Evolutionary conservation across 148 eudicot species (phyloP), one percentile per base, ranked within the genome.

Genomic region (Rhododendron henanense): DNA sequence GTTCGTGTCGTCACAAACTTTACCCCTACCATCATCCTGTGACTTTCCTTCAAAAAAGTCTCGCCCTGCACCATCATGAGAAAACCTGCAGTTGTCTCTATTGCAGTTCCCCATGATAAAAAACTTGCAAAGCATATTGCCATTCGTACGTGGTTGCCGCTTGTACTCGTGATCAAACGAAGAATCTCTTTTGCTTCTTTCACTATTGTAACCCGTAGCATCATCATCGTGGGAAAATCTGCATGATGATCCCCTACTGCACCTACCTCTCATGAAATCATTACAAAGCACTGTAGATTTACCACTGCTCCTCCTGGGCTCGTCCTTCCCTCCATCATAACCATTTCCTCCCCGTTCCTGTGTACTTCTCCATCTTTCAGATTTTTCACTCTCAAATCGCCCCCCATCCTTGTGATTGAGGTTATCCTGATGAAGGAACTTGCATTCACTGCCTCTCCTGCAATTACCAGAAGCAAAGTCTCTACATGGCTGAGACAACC

Each of bases 381-480:
- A 51, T 25, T 74, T 67, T 39, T 91, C 90, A 37, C 76, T 86
- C 78, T 91, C 95, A 79, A 82, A 79, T 48, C 79, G 90, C 61
- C 86, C 89, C 28, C 91, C 90, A 83, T 86, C 85, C 84, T 89
- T 90, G 47, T 85, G 88, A 61, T 57, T 81, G 84, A 86, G 85
- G 78, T 78, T 86, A 55, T 90, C 93, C 53, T 92, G 84, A 81
- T 95, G 97, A 88, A 89, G 85, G 88, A 91, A 94, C 84, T 87
- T 93, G 81, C 98, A 94, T 45, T 84, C 88, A 86, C 86, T 89
- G 79, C 94, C 97, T 88, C 89, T 89, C 89, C 93, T 88, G 88
- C 98, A 92, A 81, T 87, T 91, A 80, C 98, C 97, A 65, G 86
- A 48, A 82, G 91, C 85, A 89, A 93, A 92, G 87, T 93, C 92